These are phyloP conservation scores for Powellomyces hirtus DNA, from an alignment of 192 early-diverging fungal genomes.

Conservation along the genomic window DNA sequence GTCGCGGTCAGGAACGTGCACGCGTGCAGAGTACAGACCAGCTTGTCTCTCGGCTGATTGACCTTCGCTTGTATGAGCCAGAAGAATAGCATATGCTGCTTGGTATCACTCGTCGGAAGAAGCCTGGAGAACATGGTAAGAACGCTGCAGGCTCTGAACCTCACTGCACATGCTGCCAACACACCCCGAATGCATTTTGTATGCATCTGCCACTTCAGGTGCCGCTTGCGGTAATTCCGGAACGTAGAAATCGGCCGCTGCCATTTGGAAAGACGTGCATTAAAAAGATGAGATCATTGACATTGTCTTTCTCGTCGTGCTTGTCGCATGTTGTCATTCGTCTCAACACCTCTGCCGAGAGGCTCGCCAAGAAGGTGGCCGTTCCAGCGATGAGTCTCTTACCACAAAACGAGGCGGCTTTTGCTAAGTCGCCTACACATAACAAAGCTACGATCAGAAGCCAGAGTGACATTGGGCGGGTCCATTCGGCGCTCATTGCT, in stretches of 20 bases:
- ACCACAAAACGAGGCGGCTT: neutral
- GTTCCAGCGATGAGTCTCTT: too few relatives aligned
- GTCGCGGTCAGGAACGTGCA: neutral
- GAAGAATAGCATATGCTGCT: constrained; percentile 39
- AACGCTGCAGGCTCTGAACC: neutral
- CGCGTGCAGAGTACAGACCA: constrained; percentile 8
- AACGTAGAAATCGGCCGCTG: constrained; percentile 41
- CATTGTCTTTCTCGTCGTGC: neutral
- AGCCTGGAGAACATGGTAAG: constrained; percentile 6
- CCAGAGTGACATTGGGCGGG: too few relatives aligned
- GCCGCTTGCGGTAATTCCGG: constrained; percentile 29
- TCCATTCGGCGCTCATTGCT: too few relatives aligned
- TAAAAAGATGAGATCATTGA: neutral
- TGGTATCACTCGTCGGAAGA: neutral
- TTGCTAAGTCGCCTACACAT: neutral
- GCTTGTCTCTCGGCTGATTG: constrained; percentile 20
- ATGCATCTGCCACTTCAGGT: constrained; percentile 11
- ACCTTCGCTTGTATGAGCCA: constrained; percentile 36
- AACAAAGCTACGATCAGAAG: too few relatives aligned
- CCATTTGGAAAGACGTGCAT: neutral
- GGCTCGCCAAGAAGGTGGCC: too few relatives aligned
- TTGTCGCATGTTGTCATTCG: neutral
- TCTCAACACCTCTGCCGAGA: neutral
- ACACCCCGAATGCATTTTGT: constrained; percentile 46
- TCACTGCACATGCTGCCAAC: neutral